Evolutionary conservation across 768 basidiomycete genomes (phyloP), one percentile per base, ranked within the genome.

Genomic region (Suillus luteus): DNA sequence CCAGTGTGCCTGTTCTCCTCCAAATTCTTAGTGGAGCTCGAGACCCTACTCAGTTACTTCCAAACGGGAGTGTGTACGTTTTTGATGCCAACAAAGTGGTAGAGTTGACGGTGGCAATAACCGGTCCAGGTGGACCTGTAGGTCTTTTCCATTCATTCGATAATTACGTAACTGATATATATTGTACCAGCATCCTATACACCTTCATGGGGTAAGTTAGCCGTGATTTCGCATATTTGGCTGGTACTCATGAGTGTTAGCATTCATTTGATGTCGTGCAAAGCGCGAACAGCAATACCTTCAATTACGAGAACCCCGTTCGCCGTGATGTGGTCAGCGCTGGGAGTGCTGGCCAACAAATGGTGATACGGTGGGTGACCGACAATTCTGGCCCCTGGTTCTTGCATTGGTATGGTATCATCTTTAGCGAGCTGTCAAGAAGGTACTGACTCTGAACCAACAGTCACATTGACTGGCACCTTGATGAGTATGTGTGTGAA

Each of bases 331-430:
- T 48, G 22, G 12, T 7, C 46, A 48, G 46, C 12, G 46, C 46
- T 22, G 46, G 46, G n/a, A 5, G 12, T 11, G 10, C 11, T 22
- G 44, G 44, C 10, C 4, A 46, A 2, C 4, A 46, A 46, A 22
- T 2, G n/a, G 44, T 46, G 44, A 46, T 46, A 11, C 44, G 44
- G 22, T 46, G n/a, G n/a, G 68, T 73, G 10, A 83, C 84, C 2
- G 82, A 86, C 64, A 85, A 85, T 71, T 81, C 85, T 1, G 84
- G 83, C 10, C 76, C 78, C 14, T 82, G 80, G 68, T 65, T 68
- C 59, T 64, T 61, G n/a, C 65, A 67, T 55, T 68, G 65, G 69
- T 68, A 57, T 48, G 67, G 19, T 5, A 27, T 19, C 51, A 10
- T 46, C 9, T 19, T 22, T 12, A 27, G 27, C 1, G 10, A 37